Evolutionary conservation across 2,329 filamentous ascomycete genomes (phyloP).

Genomic region (Phialocephala sp.): DNA sequence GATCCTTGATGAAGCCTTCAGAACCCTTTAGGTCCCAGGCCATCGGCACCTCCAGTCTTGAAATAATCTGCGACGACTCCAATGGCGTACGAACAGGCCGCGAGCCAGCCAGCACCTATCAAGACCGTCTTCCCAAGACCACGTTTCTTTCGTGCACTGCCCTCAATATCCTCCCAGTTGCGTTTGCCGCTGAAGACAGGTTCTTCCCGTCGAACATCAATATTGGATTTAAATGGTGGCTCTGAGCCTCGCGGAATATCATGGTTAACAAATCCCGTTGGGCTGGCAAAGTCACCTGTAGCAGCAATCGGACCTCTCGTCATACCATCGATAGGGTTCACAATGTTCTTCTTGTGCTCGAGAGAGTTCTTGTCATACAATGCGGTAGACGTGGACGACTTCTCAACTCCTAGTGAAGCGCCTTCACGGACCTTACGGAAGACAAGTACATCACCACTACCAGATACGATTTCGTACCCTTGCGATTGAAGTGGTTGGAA

Average conservation of each 20-base stretch:
- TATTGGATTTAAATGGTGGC: slow-evolving; percentile 50
- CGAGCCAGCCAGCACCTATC: slow-evolving; percentile 60
- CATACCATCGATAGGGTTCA: slow-evolving; percentile 62
- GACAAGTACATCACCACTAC: slow-evolving; percentile 66
- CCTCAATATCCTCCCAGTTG: slow-evolving; percentile 38
- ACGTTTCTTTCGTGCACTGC: slow-evolving; percentile 44
- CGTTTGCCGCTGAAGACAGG: slow-evolving; percentile 52
- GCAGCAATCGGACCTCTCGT: slow-evolving; percentile 43
- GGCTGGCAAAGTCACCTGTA: slow-evolving; percentile 65
- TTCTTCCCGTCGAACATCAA: slow-evolving; percentile 53
- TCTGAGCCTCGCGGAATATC: slow-evolving; percentile 49
- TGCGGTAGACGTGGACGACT: slow-evolving; percentile 48
- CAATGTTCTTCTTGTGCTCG: slow-evolving; percentile 21
- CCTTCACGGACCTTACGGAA: slow-evolving; percentile 63
- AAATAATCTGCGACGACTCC: slow-evolving; percentile 65
- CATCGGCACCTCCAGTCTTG: slow-evolving; percentile 53
- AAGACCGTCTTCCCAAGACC: slow-evolving; percentile 54
- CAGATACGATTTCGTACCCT: slow-evolving; percentile 71
- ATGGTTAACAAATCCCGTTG: slow-evolving; percentile 70
- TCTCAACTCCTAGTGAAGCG: slow-evolving; percentile 32
- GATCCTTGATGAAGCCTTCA: slow-evolving; percentile 14
- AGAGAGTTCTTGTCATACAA: slow-evolving; percentile 24
- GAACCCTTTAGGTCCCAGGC: slow-evolving; percentile 44
- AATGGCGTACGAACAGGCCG: slow-evolving; percentile 61
- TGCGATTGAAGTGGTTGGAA: slow-evolving; percentile 62